Base-by-base conservation (phyloP, 2,329 filamentous ascomycete genomes). In the Aspergillus sp. region DNA sequence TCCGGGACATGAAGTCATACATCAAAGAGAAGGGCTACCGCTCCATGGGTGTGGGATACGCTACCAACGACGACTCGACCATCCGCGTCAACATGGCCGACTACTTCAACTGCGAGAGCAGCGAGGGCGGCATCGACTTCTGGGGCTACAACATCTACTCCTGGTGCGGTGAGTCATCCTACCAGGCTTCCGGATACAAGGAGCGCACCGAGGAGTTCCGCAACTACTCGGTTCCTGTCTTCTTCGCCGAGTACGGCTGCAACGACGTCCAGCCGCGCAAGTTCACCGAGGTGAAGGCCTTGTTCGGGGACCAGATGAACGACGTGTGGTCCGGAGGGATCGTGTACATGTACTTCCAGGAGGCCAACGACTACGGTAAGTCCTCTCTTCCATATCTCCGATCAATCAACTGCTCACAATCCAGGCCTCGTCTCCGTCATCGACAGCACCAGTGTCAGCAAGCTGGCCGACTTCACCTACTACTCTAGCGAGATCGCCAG, bases 141-240 rank as follows among this genome's bases (percentile, higher is more conserved):
- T 97, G 90, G 90, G 93, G 93, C 53, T 96, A 97, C 85, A 97
- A 97, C 80, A 95, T 97, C 76, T 97, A 97, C 82, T 95, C 90
- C 43, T 97, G 94, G 94, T 97, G 93, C 71, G 93, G 92, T 59
- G 73, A 91, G 64, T 95, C 88, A 67, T 84, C 79, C 62, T 93
- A 88, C 76, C 68, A 79, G 36, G 71, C 81, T 56, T 96, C 94
- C 2, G 89, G 90, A 46, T 99, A 91, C 75, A 80, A 86, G 58
- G 79, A 84, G 52, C 88, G 92, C 71, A 90, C 90, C 59, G 74
- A 89, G 56, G 92, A 96, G 76, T 97, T 96, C 79, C 74, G 80
- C 53, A 84, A 86, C 69, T 97, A 93, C 80, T 89, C 89, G 8
- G 89, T 97, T 4, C 94, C 93, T 36, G 88, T 91, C 65, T 97